A percentile compares a stretch with the other conserved stretches of the same genome.
Conservation (phyloP, 192 early-diverging fungal genomes). For the Chytriomyces confervae region DNA sequence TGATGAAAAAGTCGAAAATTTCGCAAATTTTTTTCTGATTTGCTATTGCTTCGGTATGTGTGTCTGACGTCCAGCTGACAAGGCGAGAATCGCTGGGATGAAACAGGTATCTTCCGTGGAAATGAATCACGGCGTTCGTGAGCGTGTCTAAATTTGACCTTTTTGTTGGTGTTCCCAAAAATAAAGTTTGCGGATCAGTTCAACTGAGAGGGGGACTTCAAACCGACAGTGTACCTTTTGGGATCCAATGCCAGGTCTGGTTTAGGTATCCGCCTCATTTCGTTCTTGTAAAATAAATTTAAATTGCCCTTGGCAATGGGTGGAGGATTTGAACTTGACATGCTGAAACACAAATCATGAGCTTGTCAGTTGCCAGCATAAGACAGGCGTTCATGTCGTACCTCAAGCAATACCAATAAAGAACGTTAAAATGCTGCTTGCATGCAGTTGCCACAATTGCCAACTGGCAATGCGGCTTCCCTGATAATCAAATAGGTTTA, state of each 20-base stretch:
- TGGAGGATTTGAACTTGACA: slow-evolving; percentile 37
- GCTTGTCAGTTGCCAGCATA: neutral
- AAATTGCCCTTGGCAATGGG: slow-evolving; percentile 46
- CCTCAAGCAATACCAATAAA: slow-evolving; percentile 54
- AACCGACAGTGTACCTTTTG: neutral
- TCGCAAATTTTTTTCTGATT: neutral
- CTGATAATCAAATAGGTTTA: slow-evolving; percentile 14
- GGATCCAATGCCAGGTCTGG: neutral
- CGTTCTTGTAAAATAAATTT: slow-evolving; percentile 32
- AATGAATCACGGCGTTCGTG: slow-evolving; percentile 4
- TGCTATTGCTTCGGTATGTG: neutral
- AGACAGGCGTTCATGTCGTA: neutral
- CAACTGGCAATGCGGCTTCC: slow-evolving; percentile 48
- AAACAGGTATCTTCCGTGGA: slow-evolving; percentile 17
- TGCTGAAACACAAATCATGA: slow-evolving; percentile 20
- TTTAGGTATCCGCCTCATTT: slow-evolving; percentile 10
- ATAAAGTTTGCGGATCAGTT: neutral
- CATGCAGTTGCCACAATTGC: slow-evolving; percentile 45
- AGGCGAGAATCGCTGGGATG: slow-evolving; percentile 12
- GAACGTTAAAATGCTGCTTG: slow-evolving; percentile 38
- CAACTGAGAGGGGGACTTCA: neutral
- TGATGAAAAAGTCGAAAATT: slow-evolving; percentile 23
- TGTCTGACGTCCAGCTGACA: slow-evolving; percentile 7
- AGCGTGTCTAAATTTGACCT: neutral
- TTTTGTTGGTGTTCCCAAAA: neutral